These are phyloP conservation scores for Trichosporon inkin DNA, from an alignment of 1,284 basidiomycete genomes.

Conservation along the genomic window DNA sequence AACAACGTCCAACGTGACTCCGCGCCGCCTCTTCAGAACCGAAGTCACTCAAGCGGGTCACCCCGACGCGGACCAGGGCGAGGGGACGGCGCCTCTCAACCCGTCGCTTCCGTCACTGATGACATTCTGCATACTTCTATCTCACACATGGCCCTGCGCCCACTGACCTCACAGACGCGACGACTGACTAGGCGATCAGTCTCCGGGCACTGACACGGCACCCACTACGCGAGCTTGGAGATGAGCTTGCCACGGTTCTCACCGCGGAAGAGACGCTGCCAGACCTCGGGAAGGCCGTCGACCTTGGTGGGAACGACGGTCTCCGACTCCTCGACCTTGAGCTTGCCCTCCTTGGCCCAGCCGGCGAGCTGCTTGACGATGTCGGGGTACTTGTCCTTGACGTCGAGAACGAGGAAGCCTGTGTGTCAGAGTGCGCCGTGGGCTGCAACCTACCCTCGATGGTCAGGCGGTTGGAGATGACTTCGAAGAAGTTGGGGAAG, in stretches of 20 bases:
- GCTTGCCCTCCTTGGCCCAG: constrained; percentile 38
- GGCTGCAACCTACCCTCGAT: constrained; percentile 40
- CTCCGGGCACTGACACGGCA: not conserved
- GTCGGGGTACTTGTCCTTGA: constrained; percentile 24
- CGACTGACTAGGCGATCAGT: not conserved
- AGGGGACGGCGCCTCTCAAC: no score
- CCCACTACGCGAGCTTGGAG: constrained; percentile 31
- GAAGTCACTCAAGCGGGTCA: no score
- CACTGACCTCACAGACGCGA: no score
- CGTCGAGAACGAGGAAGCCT: constrained; percentile 50
- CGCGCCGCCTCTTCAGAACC: no score
- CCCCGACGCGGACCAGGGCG: no score
- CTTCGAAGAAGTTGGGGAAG: constrained; percentile 32
- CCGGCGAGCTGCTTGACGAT: constrained; percentile 26
- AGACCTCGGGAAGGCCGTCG: constrained; percentile 42
- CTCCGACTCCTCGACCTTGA: constrained; percentile 36
- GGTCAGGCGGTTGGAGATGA: constrained; percentile 50
- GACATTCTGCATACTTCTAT: no score
- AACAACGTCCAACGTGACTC: no score
- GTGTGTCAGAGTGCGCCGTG: not conserved
- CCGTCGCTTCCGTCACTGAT: no score
- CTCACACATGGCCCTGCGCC: no score
- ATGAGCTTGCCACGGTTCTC: constrained; percentile 45
- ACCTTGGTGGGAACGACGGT: constrained; percentile 39
- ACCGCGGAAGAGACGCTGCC: constrained; percentile 40